phyloP scores from a whole-genome alignment of 371 early-diverging fungal species.

The Dinochytrium kinnereticum region DNA sequence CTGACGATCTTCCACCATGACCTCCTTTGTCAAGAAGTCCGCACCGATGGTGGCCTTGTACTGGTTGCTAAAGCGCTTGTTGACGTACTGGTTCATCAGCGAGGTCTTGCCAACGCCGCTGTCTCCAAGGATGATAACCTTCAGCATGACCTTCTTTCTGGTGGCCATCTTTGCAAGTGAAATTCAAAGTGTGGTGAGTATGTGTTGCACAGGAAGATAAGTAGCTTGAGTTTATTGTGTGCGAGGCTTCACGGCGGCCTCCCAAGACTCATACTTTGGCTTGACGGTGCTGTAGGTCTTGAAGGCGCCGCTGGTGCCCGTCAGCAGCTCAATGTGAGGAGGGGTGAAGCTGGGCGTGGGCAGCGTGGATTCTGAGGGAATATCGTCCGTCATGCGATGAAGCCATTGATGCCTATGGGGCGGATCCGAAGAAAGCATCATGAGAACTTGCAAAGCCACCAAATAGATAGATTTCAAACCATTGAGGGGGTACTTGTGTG shows the following conservation, averaged over 20 bases:
- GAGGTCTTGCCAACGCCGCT: constrained; percentile 97
- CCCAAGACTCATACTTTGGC: constrained; percentile 82
- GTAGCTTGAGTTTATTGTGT: too few species aligned
- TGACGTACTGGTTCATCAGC: constrained; percentile 99
- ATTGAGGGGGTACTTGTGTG: constrained; percentile 87
- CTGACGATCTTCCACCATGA: constrained; percentile 84
- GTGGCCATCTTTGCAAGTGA: too few species aligned
- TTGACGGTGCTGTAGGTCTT: constrained; percentile 87
- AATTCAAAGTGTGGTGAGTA: not conserved
- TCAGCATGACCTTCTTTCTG: constrained; percentile 11
- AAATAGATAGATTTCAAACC: constrained; percentile 59
- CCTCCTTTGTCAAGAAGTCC: constrained; percentile 98
- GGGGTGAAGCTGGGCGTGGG: constrained; percentile 60
- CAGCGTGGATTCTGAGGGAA: constrained; percentile 66
- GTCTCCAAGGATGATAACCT: constrained; percentile 88
- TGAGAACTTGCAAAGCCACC: not conserved
- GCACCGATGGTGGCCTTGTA: constrained; percentile 99
- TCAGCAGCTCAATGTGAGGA: constrained; percentile 60
- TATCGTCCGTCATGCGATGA: constrained; percentile 79
- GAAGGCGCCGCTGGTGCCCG: constrained; percentile 77
- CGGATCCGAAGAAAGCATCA: not conserved
- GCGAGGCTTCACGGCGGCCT: constrained; percentile 29
- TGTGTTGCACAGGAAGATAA: too few species aligned
- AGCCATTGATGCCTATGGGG: constrained; percentile 93
- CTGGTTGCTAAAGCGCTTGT: constrained; percentile 96